Conservation (phyloP, 768 basidiomycete species). For the Coprinopsis cinerea region DNA sequence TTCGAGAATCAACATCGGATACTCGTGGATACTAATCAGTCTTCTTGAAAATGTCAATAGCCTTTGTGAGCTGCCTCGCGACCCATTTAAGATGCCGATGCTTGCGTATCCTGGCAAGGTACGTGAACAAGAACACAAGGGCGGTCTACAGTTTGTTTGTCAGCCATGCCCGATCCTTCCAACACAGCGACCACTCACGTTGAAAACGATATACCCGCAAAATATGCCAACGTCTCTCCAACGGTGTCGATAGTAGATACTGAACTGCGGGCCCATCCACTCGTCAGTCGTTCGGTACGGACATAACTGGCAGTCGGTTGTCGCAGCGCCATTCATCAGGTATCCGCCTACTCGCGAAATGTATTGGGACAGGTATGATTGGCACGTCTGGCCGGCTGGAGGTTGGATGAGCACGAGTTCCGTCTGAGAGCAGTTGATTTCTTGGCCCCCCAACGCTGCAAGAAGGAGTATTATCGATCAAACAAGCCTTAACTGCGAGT, state of each 20-base stretch:
- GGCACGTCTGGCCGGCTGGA: constrained; percentile 54
- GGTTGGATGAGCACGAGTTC: constrained; percentile 62
- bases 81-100: constrained; percentile 11
- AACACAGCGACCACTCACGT: constrained; percentile 26
- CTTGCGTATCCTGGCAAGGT: constrained; percentile 45
- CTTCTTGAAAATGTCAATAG: background rate
- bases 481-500: constrained; percentile 16
- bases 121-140: constrained; percentile 46
- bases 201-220: constrained; percentile 41
- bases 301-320: constrained; percentile 51
- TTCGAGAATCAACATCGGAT: no score
- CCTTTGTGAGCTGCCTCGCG: background rate
- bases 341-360: constrained; percentile 52
- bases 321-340: constrained; percentile 47
- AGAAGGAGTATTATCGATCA: constrained; percentile 22
- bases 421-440: constrained; percentile 48
- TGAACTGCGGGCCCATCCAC: constrained; percentile 51
- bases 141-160: constrained; percentile 30
- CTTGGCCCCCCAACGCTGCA: constrained; percentile 45
- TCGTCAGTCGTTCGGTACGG: constrained; percentile 45
- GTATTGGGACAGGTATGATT: constrained; percentile 43
- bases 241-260: constrained; percentile 48
- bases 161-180: background rate
- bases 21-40: no score
- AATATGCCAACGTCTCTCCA: constrained; percentile 52